A percentile compares a stretch with the other conserved stretches of the same genome.
Conservation (phyloP, 331 rosid genomes). For the Malus hybrid region DNA sequence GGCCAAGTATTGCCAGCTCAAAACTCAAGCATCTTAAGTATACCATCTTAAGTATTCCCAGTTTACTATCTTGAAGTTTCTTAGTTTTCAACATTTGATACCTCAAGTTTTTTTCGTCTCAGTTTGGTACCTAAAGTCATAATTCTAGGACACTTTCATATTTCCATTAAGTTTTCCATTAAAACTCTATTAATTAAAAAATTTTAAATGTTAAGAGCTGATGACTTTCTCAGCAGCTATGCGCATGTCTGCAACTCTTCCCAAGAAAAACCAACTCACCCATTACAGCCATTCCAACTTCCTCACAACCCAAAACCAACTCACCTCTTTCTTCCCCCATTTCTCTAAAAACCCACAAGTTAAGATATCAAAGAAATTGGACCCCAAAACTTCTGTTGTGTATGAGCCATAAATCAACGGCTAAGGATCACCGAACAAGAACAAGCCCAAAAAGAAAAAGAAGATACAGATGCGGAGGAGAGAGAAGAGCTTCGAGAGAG, state of each 20-base stretch:
- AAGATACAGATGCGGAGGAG: conserved; percentile 8
- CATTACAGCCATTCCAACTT: conserved; percentile 17
- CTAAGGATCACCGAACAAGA: conserved; percentile 18
- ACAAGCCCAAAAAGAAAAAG: background rate
- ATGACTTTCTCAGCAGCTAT: background rate
- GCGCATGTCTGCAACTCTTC: conserved; percentile 24
- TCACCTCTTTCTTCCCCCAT: background rate
- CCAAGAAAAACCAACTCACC: conserved; percentile 13
- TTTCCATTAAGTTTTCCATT: too few species aligned
- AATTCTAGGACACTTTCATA: too few species aligned
- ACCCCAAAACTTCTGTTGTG: conserved; percentile 13
- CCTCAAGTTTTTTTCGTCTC: too few species aligned
- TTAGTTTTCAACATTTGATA: too few species aligned
- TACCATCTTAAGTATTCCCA: too few species aligned
- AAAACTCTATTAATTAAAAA: too few species aligned
- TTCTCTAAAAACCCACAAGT: background rate
- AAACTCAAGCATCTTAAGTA: too few species aligned
- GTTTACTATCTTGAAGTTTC: too few species aligned
- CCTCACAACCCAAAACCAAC: background rate
- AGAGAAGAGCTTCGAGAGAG: conserved; percentile 3
- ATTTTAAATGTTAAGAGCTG: too few species aligned
- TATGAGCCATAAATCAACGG: conserved; percentile 6
- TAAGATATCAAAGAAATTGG: conserved; percentile 5
- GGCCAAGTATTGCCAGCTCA: too few species aligned
- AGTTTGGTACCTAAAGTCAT: too few species aligned